Evolutionary conservation across 2,329 filamentous ascomycete species (phyloP).

Genomic region (Helminthosporium solani): DNA sequence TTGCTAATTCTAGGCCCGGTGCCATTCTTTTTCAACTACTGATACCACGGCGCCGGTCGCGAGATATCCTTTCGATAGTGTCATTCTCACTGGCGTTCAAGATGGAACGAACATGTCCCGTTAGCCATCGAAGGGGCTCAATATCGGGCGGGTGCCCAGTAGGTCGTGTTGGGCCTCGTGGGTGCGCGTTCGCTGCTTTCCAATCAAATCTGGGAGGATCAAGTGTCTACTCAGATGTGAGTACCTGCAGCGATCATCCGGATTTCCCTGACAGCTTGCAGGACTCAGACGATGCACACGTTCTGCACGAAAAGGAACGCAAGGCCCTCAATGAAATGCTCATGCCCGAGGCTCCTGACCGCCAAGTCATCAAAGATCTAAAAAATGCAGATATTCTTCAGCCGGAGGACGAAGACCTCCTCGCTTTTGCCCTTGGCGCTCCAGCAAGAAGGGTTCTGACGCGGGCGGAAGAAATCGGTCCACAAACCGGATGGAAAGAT

Average conservation of each 20-base stretch:
- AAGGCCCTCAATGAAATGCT: conserved; percentile 22
- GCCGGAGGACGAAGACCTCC: conserved; percentile 51
- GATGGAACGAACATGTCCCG: conserved; percentile 14
- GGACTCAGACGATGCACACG: conserved; percentile 6
- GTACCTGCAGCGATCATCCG: background rate
- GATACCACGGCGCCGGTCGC: conserved; percentile 13
- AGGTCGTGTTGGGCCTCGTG: conserved; percentile 16
- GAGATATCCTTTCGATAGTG: conserved; percentile 2
- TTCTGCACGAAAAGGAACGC: conserved; percentile 18
- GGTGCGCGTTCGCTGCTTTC: conserved; percentile 25
- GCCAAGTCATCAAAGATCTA: conserved; percentile 27
- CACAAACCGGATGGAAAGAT: conserved; percentile 53
- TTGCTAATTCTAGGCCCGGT: conserved; percentile 1
- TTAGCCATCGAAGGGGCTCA: conserved; percentile 12
- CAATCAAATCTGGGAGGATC: conserved; percentile 16
- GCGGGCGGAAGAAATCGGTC: conserved; percentile 54
- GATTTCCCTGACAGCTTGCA: conserved; percentile 5
- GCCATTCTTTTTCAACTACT: conserved; percentile 1
- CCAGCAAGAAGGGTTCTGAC: conserved; percentile 56
- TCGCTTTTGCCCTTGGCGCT: conserved; percentile 55
- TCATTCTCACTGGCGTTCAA: background rate
- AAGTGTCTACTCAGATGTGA: conserved; percentile 16
- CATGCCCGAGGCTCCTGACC: conserved; percentile 20
- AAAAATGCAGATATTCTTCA: conserved; percentile 53
- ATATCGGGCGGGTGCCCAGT: conserved; percentile 12